phyloP scores from a whole-genome alignment of 2,329 filamentous ascomycete genomes.

The Juglanconis sp. region DNA sequence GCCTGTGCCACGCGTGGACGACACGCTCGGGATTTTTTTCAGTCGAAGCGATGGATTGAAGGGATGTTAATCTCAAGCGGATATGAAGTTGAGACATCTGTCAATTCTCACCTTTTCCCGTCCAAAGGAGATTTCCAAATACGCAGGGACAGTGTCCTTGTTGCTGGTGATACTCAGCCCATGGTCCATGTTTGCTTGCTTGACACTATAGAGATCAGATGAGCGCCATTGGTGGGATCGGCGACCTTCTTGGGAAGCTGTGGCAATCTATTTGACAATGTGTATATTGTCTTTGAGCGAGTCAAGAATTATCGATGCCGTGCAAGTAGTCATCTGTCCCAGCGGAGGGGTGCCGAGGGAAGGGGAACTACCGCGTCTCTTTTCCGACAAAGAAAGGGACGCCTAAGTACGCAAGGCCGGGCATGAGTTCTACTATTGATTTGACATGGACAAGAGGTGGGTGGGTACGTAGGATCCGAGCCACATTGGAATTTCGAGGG shows the following conservation, averaged over 20 bases:
- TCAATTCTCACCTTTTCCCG: slow-evolving; percentile 62
- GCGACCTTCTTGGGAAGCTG: slow-evolving; percentile 49
- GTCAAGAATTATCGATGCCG: slow-evolving; percentile 26
- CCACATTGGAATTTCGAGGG: slow-evolving; percentile 8
- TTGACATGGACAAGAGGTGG: neutral
- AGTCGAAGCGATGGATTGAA: slow-evolving; percentile 73
- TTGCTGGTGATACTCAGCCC: slow-evolving; percentile 67
- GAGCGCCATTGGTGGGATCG: slow-evolving; percentile 53
- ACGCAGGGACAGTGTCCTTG: slow-evolving; percentile 61
- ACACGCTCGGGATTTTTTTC: slow-evolving; percentile 35
- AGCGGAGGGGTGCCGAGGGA: neutral
- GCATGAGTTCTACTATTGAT: neutral
- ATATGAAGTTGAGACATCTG: neutral
- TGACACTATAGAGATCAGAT: slow-evolving; percentile 74
- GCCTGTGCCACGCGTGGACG: slow-evolving; percentile 30
- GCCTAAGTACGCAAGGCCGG: neutral
- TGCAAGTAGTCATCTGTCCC: neutral
- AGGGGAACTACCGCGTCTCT: too few species aligned
- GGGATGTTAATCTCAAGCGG: neutral
- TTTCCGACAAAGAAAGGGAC: too few species aligned
- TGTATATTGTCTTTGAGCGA: slow-evolving; percentile 26
- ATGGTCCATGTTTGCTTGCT: slow-evolving; percentile 69
- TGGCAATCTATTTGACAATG: slow-evolving; percentile 36
- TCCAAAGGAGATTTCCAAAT: slow-evolving; percentile 70
- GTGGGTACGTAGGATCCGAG: neutral